Evolutionary conservation across 73 alveolate species (phyloP).

Genomic region (Paramecium sexaurelia): DNA sequence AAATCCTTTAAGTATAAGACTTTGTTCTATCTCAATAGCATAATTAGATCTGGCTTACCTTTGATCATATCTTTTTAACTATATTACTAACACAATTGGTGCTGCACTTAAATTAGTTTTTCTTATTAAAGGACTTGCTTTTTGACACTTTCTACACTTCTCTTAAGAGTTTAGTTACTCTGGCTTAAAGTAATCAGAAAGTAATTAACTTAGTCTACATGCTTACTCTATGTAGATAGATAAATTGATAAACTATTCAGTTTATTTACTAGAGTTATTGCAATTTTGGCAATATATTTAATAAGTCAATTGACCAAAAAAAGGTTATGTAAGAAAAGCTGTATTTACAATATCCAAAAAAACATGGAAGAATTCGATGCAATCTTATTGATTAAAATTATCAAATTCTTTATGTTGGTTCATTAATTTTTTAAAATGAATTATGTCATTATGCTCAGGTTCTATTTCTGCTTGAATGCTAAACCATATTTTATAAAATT

Average conservation of each 20-base stretch:
- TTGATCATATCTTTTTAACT: slow-evolving; percentile 43
- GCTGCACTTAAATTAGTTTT: not conserved
- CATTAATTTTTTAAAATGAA: not conserved
- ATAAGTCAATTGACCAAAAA: not conserved
- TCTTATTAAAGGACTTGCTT: not conserved
- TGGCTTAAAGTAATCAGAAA: not conserved
- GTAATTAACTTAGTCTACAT: not conserved
- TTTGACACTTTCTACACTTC: slow-evolving; percentile 3
- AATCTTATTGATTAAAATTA: slow-evolving; percentile 25
- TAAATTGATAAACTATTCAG: not conserved
- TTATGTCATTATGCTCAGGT: slow-evolving; percentile 8
- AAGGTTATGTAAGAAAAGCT: not conserved
- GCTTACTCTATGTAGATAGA: not conserved
- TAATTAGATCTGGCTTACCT: not conserved
- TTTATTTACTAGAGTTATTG: not conserved
- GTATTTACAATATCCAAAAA: slow-evolving; percentile 3
- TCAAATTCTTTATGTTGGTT: not conserved
- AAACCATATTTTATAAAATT: slow-evolving; percentile 39
- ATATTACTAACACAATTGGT: not conserved
- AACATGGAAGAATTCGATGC: slow-evolving; percentile 54
- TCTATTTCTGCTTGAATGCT: slow-evolving; percentile 1
- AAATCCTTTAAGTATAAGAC: not conserved
- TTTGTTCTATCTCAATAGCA: not conserved
- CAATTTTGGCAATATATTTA: slow-evolving; percentile 5
- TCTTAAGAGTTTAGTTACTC: not conserved